Conservation (phyloP, 169 alveolate species). For the Eimeria praecox region DNA sequence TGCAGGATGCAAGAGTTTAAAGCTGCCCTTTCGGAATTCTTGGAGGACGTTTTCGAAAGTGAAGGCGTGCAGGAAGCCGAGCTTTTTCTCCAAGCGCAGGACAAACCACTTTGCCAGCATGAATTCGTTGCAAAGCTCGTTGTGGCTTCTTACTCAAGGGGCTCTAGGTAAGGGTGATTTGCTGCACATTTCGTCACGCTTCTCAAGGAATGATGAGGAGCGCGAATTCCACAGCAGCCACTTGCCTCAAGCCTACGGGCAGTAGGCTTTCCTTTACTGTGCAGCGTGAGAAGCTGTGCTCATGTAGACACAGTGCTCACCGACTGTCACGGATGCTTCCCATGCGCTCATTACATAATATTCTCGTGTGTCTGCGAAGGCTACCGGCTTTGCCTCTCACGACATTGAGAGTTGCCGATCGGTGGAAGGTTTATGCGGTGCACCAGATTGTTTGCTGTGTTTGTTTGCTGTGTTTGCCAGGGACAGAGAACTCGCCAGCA, state of each 20-base stretch:
- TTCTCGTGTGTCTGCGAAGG: background rate
- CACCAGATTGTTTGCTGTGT: background rate
- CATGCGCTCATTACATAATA: background rate
- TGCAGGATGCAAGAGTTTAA: slow-evolving; percentile 68
- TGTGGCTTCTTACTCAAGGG: slow-evolving; percentile 71
- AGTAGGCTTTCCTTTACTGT: background rate
- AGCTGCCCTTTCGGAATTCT: slow-evolving; percentile 68
- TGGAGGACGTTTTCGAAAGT: slow-evolving; percentile 70
- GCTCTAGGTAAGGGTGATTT: slow-evolving; percentile 18
- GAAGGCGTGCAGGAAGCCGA: slow-evolving; percentile 64
- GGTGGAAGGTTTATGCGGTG: background rate
- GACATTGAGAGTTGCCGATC: background rate
- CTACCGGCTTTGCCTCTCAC: background rate
- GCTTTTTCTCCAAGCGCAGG: slow-evolving; percentile 67
- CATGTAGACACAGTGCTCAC: background rate
- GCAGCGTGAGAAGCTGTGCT: background rate
- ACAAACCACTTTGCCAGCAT: slow-evolving; percentile 75
- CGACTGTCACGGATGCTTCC: background rate
- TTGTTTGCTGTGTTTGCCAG: slow-evolving; percentile 21
- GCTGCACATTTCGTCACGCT: background rate
- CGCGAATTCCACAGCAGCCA: background rate
- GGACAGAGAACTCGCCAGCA: slow-evolving; percentile 79
- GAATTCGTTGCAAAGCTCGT: slow-evolving; percentile 71
- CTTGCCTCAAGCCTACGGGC: background rate
- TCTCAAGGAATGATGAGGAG: background rate